A percentile compares a stretch with the other conserved stretches of the same genome.
Evolutionary conservation across 805 yeast species (phyloP).

Genomic region (Ogataea methylovora): DNA sequence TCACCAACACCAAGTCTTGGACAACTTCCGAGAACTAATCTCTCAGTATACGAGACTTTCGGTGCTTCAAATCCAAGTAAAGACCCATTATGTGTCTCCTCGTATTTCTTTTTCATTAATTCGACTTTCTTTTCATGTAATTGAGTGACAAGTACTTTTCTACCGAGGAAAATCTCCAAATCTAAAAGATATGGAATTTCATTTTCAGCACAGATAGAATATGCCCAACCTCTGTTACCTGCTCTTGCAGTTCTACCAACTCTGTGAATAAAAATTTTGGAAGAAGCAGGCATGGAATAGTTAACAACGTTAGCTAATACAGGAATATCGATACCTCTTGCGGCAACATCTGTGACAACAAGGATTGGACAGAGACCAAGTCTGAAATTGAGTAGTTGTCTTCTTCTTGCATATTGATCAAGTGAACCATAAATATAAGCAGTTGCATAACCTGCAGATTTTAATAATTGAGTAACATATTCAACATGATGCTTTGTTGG

Average conservation of each 20-base stretch:
- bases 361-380: conserved; percentile 76
- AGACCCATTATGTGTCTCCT: conserved; percentile 27
- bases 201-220: conserved; percentile 73
- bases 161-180: conserved; percentile 82
- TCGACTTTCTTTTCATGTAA: conserved; percentile 60
- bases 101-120: conserved; percentile 38
- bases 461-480: conserved; percentile 64
- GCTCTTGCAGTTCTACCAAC: conserved; percentile 99
- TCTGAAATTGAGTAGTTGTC: conserved; percentile 79
- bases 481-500: conserved; percentile 99
- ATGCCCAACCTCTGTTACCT: conserved; percentile 97
- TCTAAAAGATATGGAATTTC: conserved; percentile 90
- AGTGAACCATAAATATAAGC: conserved; percentile 91
- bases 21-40: conserved; percentile 75
- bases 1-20: conserved; percentile 71
- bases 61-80: conserved; percentile 36
- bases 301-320: conserved; percentile 91
- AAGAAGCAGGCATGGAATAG: conserved; percentile 82
- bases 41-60: conserved; percentile 59
- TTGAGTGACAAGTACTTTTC: conserved; percentile 62
- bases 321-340: conserved; percentile 98
- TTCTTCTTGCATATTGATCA: conserved; percentile 91
- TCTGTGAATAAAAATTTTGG: conserved; percentile 92
- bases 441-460: conserved; percentile 71
- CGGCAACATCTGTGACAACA: conserved; percentile 97